A percentile compares a stretch with the other conserved stretches of the same genome.
Conservation (phyloP, 2,329 filamentous ascomycete genomes). For the Mycosphaerelloides madeirae region DNA sequence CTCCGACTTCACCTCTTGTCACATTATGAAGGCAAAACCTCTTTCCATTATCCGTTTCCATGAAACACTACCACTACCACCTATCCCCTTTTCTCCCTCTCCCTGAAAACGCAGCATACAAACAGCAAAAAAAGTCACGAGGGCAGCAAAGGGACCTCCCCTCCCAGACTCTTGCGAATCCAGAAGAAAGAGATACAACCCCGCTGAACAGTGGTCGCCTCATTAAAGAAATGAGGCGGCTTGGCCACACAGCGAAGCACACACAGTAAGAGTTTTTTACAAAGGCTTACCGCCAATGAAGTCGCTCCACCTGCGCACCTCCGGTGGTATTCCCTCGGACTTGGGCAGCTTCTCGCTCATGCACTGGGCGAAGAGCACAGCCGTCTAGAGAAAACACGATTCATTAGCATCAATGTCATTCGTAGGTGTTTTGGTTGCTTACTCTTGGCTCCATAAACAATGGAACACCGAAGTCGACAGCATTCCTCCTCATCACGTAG, state of each 20-base stretch:
- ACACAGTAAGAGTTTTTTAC: conserved; percentile 35
- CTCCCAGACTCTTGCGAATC: no score
- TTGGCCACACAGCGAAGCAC: conserved; percentile 1
- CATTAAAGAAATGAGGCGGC: neutral
- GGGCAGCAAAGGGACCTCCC: conserved; percentile 6
- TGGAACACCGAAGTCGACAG: conserved; percentile 95
- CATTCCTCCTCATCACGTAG: conserved; percentile 93
- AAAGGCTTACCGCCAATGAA: conserved; percentile 84
- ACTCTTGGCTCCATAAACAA: conserved; percentile 99
- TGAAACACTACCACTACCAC: no score
- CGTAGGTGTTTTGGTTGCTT: conserved; percentile 35
- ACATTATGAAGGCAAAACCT: no score
- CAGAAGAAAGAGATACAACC: conserved; percentile 5
- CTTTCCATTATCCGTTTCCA: no score
- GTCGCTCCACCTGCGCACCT: conserved; percentile 92
- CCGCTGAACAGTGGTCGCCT: conserved; percentile 11
- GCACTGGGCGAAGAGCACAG: conserved; percentile 90
- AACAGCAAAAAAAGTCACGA: conserved; percentile 3
- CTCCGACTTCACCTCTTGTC: no score
- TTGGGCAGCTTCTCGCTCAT: conserved; percentile 95
- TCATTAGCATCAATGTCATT: conserved; percentile 2
- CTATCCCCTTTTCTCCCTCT: neutral
- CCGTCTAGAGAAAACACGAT: conserved; percentile 58
- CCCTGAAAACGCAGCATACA: conserved; percentile 1
- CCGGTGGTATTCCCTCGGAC: conserved; percentile 77